Evolutionary conservation across 2,329 filamentous ascomycete species (phyloP).

Genomic region (Aureobasidium lini): DNA sequence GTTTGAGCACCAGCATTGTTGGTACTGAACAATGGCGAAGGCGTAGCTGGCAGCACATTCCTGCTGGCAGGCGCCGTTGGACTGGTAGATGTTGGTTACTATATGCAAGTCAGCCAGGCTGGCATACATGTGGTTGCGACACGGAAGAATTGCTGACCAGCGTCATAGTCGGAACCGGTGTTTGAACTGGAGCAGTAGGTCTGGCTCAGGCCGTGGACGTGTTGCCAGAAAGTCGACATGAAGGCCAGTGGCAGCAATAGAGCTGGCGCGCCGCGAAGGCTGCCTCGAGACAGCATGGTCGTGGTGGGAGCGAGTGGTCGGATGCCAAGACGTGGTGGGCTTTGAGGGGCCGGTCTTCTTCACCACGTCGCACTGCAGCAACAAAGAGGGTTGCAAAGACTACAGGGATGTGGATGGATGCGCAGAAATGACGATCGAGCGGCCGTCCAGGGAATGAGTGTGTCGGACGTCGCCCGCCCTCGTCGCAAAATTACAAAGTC

Average conservation of each 20-base stretch:
- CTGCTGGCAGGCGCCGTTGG: conserved; percentile 60
- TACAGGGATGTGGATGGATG: background rate
- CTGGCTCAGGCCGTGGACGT: conserved; percentile 24
- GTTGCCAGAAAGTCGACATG: conserved; percentile 10
- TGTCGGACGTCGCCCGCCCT: conserved; percentile 8
- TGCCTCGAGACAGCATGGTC: background rate
- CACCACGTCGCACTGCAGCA: conserved; percentile 17
- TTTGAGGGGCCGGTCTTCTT: conserved; percentile 15
- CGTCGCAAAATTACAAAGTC: conserved; percentile 5
- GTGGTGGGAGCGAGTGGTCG: conserved; percentile 13
- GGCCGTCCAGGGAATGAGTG: conserved; percentile 6
- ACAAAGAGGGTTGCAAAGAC: conserved; percentile 3
- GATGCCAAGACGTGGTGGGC: conserved; percentile 23
- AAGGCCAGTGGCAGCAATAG: conserved; percentile 14
- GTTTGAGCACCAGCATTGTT: conserved; percentile 69
- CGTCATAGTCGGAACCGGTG: conserved; percentile 28
- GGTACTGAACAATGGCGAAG: conserved; percentile 59
- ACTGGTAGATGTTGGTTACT: conserved; percentile 45
- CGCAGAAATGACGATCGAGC: conserved; percentile 8
- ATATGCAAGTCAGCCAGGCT: conserved; percentile 19
- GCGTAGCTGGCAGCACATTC: conserved; percentile 53
- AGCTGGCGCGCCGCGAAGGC: background rate
- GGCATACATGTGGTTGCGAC: background rate
- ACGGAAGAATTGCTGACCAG: conserved; percentile 25
- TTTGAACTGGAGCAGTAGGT: conserved; percentile 41